Base-by-base conservation (phyloP, 768 basidiomycete genomes). In the Calocera cornea region DNA sequence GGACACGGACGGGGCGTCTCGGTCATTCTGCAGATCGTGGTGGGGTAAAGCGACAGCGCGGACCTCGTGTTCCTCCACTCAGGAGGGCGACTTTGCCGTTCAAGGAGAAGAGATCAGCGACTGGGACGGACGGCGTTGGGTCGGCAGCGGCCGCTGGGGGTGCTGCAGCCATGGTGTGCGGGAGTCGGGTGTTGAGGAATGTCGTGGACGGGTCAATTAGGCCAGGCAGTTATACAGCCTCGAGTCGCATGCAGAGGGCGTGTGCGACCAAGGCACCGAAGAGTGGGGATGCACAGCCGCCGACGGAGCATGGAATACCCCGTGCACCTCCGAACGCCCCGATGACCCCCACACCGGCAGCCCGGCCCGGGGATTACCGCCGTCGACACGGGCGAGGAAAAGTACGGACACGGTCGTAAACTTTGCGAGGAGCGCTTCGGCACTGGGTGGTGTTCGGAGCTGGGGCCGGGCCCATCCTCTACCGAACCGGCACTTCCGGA, bases 21-120 rank as follows among this genome's bases (percentile, higher is more conserved):
- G 36, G 36, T 38, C 7, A 38, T 38, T 5, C 5, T 5, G 36
- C 14, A 14, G 7, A 38, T 38, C 36, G 14, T 38, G 19, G 40
- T 47, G 44, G 19, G 44, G 44, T 24, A 19, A 19, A 19, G 19
- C 19, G n/a, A 47, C 16, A 24, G 44, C 19, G 44, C 78, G 69
- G 75, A 88, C 89, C 90, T 76, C 90, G 81, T 27, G 88, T 85
- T 34, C 86, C 88, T 69, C 90, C 90, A 41, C 91, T 92, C 73
- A 93, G 83, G 77, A 92, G 85, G 38, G 83, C 88, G 67, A 83
- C 87, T 73, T 86, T 80, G 68, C 85, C 84, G 1, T 77, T 74
- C 73, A 93, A 83, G 67, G 83, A 82, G 77, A 92, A 92, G 64
- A 93, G 83, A 40, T 80, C 76, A 69, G 77, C 82, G 2, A 60